Conservation (phyloP, 2,329 filamentous ascomycete genomes). For the Colletotrichum melonis region DNA sequence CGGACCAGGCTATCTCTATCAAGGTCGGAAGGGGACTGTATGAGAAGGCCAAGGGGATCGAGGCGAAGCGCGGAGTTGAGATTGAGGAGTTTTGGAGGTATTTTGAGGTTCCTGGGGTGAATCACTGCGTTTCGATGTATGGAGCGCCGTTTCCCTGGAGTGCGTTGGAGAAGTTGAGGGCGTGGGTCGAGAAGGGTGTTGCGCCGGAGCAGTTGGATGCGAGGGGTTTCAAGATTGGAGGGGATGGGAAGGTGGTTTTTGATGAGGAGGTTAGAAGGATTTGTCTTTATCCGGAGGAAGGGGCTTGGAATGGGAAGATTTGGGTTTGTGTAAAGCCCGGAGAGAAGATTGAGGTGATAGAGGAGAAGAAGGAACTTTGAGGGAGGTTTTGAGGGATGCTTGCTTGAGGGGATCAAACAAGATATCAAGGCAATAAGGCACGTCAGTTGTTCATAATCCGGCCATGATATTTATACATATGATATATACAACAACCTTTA, state of each 20-base stretch:
- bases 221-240: neutral
- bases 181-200: conserved; percentile 68
- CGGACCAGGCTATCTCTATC: conserved; percentile 48
- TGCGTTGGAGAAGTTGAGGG: conserved; percentile 41
- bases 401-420: neutral
- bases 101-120: conserved; percentile 62
- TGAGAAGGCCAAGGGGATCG: neutral
- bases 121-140: conserved; percentile 52
- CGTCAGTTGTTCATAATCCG: too few relatives aligned
- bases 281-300: conserved; percentile 4
- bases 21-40: neutral
- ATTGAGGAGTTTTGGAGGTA: conserved; percentile 39
- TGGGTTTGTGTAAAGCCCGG: conserved; percentile 1
- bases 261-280: neutral
- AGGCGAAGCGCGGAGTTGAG: neutral
- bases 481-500: neutral
- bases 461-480: neutral
- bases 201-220: conserved; percentile 45
- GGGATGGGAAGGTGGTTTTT: neutral
- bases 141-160: conserved; percentile 5
- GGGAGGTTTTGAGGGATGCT: neutral
- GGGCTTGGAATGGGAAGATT: neutral
- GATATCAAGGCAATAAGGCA: rapidly evolving
- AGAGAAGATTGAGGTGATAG: neutral
- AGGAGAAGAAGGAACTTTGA: conserved; percentile 1